Percentiles rank a stretch among this genome's conserved stretches.
Conservation (phyloP, 2,329 filamentous ascomycete genomes). For the Knufia fluminis region DNA sequence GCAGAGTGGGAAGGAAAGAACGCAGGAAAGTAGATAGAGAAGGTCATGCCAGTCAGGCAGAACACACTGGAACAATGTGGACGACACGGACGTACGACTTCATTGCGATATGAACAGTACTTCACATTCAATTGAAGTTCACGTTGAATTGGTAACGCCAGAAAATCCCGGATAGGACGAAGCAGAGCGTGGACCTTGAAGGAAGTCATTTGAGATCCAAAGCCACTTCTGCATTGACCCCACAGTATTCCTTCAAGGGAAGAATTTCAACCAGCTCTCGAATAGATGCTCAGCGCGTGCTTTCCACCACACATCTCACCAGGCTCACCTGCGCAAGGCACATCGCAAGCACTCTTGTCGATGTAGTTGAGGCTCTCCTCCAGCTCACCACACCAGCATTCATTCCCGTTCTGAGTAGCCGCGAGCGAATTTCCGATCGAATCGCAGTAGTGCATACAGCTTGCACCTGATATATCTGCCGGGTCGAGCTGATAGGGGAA, state of each 20-base stretch:
- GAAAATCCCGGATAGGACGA: too few species aligned
- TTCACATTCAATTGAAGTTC: too few species aligned
- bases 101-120: too few species aligned
- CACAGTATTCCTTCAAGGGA: not conserved
- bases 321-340: not conserved
- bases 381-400: constrained; percentile 7
- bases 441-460: constrained; percentile 7
- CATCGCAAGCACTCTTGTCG: constrained; percentile 3
- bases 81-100: too few species aligned
- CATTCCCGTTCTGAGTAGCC: constrained; percentile 3
- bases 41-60: too few species aligned
- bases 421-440: not conserved
- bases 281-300: constrained; percentile 1
- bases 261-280: not conserved
- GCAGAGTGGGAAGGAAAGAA: too few species aligned
- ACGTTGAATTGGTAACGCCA: too few species aligned
- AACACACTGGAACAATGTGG: too few species aligned
- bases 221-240: not conserved
- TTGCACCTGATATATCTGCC: constrained; percentile 2
- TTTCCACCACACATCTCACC: constrained; percentile 5
- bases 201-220: not conserved
- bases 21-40: too few species aligned
- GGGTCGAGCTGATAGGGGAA: constrained; percentile 4
- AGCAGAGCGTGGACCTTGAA: not conserved
- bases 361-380: not conserved